Conservation (phyloP, 2,329 filamentous ascomycete species). For the Epichloe aotearoae region DNA sequence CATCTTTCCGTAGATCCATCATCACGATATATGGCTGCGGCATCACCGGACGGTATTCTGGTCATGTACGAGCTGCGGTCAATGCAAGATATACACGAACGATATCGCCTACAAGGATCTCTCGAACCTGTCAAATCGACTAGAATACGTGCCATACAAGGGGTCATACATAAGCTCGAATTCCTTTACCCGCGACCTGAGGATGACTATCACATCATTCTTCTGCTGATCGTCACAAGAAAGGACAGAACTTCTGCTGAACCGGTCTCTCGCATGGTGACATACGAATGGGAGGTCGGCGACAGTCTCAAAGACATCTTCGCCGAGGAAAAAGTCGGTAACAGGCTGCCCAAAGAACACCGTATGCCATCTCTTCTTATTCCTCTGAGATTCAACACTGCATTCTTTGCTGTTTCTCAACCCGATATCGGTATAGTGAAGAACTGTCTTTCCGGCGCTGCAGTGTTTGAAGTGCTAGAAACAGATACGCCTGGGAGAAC, state of each 20-base stretch:
- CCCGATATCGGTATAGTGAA: slow-evolving; percentile 43
- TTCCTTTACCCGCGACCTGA: slow-evolving; percentile 62
- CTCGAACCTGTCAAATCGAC: slow-evolving; percentile 44
- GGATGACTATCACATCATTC: slow-evolving; percentile 59
- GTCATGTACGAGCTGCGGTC: slow-evolving; percentile 57
- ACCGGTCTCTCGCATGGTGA: slow-evolving; percentile 33
- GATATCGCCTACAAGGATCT: slow-evolving; percentile 29
- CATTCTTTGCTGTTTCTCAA: slow-evolving; percentile 57
- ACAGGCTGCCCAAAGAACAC: slow-evolving; percentile 35
- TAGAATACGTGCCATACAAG: slow-evolving; percentile 39
- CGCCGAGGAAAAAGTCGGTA: slow-evolving; percentile 33
- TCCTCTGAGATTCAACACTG: slow-evolving; percentile 55
- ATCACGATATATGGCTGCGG: slow-evolving; percentile 54
- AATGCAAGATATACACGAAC: slow-evolving; percentile 35
- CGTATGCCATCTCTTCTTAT: slow-evolving; percentile 57
- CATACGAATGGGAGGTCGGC: slow-evolving; percentile 48
- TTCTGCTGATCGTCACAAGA: slow-evolving; percentile 50
- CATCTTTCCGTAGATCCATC: slow-evolving; percentile 67
- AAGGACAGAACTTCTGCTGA: slow-evolving; percentile 19
- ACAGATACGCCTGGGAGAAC: slow-evolving; percentile 28
- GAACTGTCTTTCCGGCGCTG: slow-evolving; percentile 37
- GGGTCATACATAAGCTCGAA: slow-evolving; percentile 72
- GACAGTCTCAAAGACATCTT: slow-evolving; percentile 33
- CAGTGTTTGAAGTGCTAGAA: slow-evolving; percentile 32
- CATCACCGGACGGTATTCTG: slow-evolving; percentile 56